Evolutionary conservation across 1,139 yeast species (phyloP), one percentile per base, ranked within the genome.

Genomic region (Spathaspora sp.): DNA sequence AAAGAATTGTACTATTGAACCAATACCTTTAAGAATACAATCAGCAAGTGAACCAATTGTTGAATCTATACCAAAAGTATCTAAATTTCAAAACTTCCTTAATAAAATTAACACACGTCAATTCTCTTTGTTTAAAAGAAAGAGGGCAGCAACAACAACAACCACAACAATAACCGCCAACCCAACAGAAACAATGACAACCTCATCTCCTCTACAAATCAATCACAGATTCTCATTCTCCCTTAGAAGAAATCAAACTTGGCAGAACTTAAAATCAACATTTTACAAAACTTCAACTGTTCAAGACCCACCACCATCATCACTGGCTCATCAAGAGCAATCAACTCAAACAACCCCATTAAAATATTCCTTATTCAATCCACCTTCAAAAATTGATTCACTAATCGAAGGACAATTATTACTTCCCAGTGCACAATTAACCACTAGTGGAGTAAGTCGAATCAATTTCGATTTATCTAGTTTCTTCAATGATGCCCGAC

Each of bases 401-500:
- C 4, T 9, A 13, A 10, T 31, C 15, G 36, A 31, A 15, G 36
- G 18, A 2, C 36, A 31, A 15, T 9, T 31, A 15, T 10, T 31
- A 7, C 36, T 31, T 15, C 9, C 36, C 17, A 31, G 18, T 31
- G 18, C 36, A n/a, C 36, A 31, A 31, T 31, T 31, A 13, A 13
- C 36, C n/a, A 15, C 36, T 15, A 31, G 36, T 13, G 36, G 17
- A 13, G 18, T 31, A 15, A 31, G 36, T 15, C 13, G 36, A 34
- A 7, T 31, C 10, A 31, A 31, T 13, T 31, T 31, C 13, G 36
- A 31, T 31, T 38, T 47, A 23, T 11, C 36, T 16, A 45, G 45
- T 18, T 48, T 51, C 29, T 49, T 44, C 42, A 47, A 50, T 26
- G 45, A 48, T 16, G 50, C 42, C 1, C 40, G 52, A 43, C 48